A percentile compares a stretch with the other conserved stretches of the same genome.
These are phyloP conservation scores for Datisca glomerata DNA, from an alignment of 306 rosid species.

Conservation along the genomic window DNA sequence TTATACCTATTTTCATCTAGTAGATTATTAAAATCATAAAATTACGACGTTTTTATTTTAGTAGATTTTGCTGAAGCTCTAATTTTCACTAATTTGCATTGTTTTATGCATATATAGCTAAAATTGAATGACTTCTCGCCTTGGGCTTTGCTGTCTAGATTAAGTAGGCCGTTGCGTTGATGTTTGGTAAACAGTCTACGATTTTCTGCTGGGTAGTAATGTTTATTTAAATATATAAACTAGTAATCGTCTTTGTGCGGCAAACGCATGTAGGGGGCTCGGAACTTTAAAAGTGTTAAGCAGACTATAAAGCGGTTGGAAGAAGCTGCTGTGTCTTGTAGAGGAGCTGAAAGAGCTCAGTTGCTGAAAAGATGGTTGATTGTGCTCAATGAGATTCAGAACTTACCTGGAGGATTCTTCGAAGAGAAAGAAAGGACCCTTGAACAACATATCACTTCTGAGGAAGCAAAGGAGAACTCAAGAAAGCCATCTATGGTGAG, in stretches of 20 bases:
- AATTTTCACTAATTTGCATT: too few relatives aligned
- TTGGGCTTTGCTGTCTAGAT: too few relatives aligned
- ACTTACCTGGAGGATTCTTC: slow-evolving; percentile 19
- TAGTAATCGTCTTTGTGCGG: not conserved
- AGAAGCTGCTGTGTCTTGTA: slow-evolving; percentile 68
- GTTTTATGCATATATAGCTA: too few relatives aligned
- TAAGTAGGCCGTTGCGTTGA: too few relatives aligned
- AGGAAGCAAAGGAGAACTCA: slow-evolving; percentile 54
- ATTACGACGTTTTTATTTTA: not conserved
- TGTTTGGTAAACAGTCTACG: not conserved
- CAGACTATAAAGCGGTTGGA: slow-evolving; percentile 72
- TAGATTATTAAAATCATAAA: too few relatives aligned
- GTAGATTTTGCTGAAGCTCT: too few relatives aligned
- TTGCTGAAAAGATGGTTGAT: slow-evolving; percentile 80
- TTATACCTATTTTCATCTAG: too few relatives aligned
- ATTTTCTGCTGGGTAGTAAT: not conserved
- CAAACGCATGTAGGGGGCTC: slow-evolving; percentile 30
- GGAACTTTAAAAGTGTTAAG: slow-evolving; percentile 54
- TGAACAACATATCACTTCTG: slow-evolving; percentile 42
- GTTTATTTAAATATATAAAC: not conserved
- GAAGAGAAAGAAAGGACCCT: slow-evolving; percentile 48
- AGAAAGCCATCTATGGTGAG: slow-evolving; percentile 57
- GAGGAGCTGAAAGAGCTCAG: slow-evolving; percentile 66
- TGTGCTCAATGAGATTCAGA: slow-evolving; percentile 71
- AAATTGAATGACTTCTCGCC: too few relatives aligned